Evolutionary conservation across 495 filamentous ascomycete genomes (phyloP).

Genomic region (Penicillium dipodomyicola): DNA sequence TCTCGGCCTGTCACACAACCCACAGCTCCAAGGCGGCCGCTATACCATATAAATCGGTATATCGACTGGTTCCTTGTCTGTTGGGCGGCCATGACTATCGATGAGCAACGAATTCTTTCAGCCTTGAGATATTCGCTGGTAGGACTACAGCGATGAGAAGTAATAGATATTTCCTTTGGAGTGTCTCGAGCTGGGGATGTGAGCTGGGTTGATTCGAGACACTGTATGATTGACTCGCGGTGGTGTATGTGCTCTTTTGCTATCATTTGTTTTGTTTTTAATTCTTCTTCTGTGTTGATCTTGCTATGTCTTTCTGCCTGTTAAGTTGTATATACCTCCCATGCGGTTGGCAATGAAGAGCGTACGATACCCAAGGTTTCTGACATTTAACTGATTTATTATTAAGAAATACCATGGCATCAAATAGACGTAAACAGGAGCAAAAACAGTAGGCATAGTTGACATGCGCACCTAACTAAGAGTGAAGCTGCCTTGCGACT

Average conservation of each 20-base stretch:
- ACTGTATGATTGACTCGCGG: conserved; percentile 8
- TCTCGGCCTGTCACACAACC: conserved; percentile 6
- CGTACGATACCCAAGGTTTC: conserved; percentile 40
- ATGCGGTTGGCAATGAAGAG: conserved; percentile 44
- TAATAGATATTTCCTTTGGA: conserved; percentile 22
- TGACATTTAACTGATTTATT: conserved; percentile 3
- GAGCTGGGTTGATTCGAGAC: conserved; percentile 11
- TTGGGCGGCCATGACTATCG: conserved; percentile 9
- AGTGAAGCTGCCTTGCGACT: not conserved
- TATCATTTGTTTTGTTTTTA: conserved; percentile 22
- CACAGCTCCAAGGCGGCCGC: conserved; percentile 4
- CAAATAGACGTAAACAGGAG: not conserved
- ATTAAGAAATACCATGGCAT: not conserved
- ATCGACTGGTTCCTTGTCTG: not conserved
- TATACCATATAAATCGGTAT: conserved; percentile 13
- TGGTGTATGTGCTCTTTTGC: conserved; percentile 19
- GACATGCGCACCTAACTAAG: not conserved
- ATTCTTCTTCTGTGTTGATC: conserved; percentile 37
- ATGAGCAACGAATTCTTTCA: conserved; percentile 16
- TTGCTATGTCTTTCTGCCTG: conserved; percentile 34
- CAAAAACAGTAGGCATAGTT: not conserved
- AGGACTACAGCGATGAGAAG: conserved; percentile 13
- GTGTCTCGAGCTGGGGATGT: conserved; percentile 10
- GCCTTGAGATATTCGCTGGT: conserved; percentile 18
- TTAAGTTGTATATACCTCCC: conserved; percentile 48